Evolutionary conservation across 2,329 filamentous ascomycete species (phyloP).

Genomic region (Orbilia oligospora): DNA sequence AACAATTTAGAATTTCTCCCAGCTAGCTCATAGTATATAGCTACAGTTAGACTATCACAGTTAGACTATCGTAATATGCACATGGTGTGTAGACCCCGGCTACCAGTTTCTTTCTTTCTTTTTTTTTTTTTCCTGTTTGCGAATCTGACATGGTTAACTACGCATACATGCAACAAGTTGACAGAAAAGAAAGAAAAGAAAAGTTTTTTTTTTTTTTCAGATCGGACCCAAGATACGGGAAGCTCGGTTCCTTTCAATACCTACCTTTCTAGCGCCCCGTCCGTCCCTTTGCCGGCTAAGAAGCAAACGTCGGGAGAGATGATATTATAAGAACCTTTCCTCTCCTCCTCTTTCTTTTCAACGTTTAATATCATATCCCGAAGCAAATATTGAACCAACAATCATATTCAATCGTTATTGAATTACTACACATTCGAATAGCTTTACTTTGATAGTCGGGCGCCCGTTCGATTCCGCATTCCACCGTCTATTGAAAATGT

Average conservation of each 20-base stretch:
- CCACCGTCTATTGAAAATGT: conserved; percentile 60
- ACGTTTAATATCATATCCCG: not conserved
- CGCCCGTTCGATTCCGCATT: no score
- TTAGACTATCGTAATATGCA: no score
- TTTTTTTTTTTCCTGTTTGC: not conserved
- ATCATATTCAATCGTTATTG: not conserved
- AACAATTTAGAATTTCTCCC: not conserved
- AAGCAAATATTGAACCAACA: not conserved
- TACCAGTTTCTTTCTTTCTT: not conserved
- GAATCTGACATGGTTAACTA: not conserved
- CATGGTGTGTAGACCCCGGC: not conserved
- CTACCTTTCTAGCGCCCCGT: conserved; percentile 12
- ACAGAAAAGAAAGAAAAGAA: not conserved
- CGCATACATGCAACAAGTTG: not conserved
- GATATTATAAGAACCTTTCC: conserved; percentile 20
- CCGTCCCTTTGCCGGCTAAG: not conserved
- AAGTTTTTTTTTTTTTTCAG: no score
- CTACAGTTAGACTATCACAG: no score
- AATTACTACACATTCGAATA: not conserved
- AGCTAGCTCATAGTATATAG: not conserved
- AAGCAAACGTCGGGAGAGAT: not conserved
- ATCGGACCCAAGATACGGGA: conserved; percentile 19
- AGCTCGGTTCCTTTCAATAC: conserved; percentile 3
- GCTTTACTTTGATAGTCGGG: conserved; percentile 1
- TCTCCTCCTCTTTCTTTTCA: not conserved